Evolutionary conservation across 2,329 filamentous ascomycete genomes (phyloP).

Genomic region (Aspergillus neotritici): DNA sequence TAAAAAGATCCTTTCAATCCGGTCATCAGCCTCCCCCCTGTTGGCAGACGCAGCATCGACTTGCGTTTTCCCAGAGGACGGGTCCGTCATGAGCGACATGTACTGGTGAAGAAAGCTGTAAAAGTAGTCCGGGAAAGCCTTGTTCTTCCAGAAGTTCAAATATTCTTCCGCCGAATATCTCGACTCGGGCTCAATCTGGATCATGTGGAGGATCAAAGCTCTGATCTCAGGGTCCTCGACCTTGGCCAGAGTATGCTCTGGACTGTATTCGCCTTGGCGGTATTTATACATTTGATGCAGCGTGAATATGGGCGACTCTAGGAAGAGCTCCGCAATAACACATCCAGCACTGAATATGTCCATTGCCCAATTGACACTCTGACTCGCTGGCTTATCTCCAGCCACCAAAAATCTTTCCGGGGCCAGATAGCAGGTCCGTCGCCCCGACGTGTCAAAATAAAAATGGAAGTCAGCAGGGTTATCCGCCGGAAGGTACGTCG

Average conservation of each 20-base stretch:
- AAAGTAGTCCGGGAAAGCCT: conserved; percentile 93
- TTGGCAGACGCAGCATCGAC: conserved; percentile 65
- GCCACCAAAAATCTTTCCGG: conserved; percentile 82
- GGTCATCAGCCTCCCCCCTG: conserved; percentile 80
- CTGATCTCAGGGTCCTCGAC: conserved; percentile 84
- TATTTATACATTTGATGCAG: conserved; percentile 94
- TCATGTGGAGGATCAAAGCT: conserved; percentile 91
- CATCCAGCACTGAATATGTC: conserved; percentile 96
- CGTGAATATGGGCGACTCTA: conserved; percentile 96
- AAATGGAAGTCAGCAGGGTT: conserved; percentile 97
- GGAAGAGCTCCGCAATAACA: conserved; percentile 91
- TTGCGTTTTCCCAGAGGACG: conserved; percentile 69
- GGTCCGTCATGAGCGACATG: conserved; percentile 92
- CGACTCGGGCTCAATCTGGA: conserved; percentile 85
- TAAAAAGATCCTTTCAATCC: conserved; percentile 85
- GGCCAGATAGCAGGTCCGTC: conserved; percentile 89
- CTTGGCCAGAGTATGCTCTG: conserved; percentile 69
- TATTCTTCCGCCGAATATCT: conserved; percentile 93
- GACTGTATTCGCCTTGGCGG: conserved; percentile 85
- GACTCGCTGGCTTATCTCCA: conserved; percentile 60
- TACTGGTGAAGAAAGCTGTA: conserved; percentile 97
- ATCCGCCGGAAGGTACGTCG: conserved; percentile 86
- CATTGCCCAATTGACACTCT: conserved; percentile 82
- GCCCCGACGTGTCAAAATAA: conserved; percentile 89
- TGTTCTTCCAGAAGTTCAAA: conserved; percentile 82